Evolutionary conservation across 768 basidiomycete species (phyloP).

Genomic region (Tylopilus subfusipes): DNA sequence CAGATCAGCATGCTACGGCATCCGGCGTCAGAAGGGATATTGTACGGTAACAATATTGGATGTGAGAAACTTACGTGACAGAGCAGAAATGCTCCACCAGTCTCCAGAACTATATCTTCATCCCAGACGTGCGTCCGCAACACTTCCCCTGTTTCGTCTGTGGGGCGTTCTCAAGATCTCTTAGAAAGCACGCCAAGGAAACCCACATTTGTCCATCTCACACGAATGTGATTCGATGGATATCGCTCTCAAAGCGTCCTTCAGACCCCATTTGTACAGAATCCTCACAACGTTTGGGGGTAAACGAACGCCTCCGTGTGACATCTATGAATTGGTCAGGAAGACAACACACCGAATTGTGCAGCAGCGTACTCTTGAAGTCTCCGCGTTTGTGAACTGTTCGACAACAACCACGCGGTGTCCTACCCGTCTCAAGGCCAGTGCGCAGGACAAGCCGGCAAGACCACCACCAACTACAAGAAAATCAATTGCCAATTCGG

Average conservation of each 20-base stretch:
- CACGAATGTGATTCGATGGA: constrained; percentile 21
- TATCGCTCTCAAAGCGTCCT: constrained; percentile 39
- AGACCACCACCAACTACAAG: constrained; percentile 51
- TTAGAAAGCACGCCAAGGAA: background rate
- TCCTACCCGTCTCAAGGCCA: constrained; percentile 51
- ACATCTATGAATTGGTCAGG: constrained; percentile 23
- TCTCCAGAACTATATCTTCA: constrained; percentile 45
- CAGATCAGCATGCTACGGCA: constrained; percentile 49
- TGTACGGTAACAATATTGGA: background rate
- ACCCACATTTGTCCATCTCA: constrained; percentile 29
- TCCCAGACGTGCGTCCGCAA: constrained; percentile 47
- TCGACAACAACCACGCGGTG: constrained; percentile 62
- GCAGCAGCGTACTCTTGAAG: constrained; percentile 30
- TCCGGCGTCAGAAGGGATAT: background rate
- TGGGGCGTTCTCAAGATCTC: constrained; percentile 4
- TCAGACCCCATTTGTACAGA: constrained; percentile 54
- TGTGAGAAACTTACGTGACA: constrained; percentile 39
- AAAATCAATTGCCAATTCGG: constrained; percentile 34
- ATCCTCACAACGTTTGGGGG: constrained; percentile 60
- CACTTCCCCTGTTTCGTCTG: constrained; percentile 43
- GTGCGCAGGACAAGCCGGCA: constrained; percentile 54
- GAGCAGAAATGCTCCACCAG: constrained; percentile 47
- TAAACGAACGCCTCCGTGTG: constrained; percentile 42
- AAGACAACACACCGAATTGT: background rate
- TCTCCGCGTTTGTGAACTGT: constrained; percentile 39